These are phyloP conservation scores for Bimuria novae-zelandiae DNA, from an alignment of 2,329 filamentous ascomycete genomes.

Conservation along the genomic window DNA sequence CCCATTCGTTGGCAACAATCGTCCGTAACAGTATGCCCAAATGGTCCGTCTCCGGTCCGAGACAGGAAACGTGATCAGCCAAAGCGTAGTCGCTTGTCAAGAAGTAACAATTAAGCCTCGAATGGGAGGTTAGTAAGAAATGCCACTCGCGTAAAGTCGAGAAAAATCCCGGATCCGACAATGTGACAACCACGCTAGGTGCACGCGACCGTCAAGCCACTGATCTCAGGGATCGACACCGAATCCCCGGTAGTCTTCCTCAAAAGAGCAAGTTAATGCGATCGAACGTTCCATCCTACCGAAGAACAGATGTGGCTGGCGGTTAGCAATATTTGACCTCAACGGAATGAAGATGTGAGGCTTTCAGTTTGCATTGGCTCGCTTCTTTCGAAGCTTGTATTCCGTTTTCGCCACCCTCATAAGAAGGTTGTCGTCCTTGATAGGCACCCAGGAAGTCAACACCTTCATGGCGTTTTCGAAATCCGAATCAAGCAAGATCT, in stretches of 20 bases:
- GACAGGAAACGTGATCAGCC: slow-evolving; percentile 6
- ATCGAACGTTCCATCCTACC: slow-evolving; percentile 22
- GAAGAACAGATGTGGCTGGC: slow-evolving; percentile 19
- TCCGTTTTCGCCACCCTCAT: slow-evolving; percentile 90
- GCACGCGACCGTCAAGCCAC: slow-evolving; percentile 41
- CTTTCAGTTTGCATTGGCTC: slow-evolving; percentile 36
- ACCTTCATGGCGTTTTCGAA: slow-evolving; percentile 99
- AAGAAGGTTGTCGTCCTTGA: slow-evolving; percentile 90
- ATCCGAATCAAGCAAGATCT: slow-evolving; percentile 87
- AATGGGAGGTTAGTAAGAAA: slow-evolving; percentile 14
- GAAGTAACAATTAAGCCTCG: slow-evolving; percentile 14
- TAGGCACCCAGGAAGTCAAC: slow-evolving; percentile 88
- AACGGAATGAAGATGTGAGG: slow-evolving; percentile 11
- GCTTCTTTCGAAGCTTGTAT: slow-evolving; percentile 72
- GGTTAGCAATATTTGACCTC: slow-evolving; percentile 13
- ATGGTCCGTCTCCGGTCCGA: background rate
- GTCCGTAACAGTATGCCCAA: background rate
- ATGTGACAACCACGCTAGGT: slow-evolving; percentile 40
- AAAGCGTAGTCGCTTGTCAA: slow-evolving; percentile 17
- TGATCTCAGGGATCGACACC: slow-evolving; percentile 39
- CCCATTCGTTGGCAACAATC: background rate
- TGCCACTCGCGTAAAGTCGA: slow-evolving; percentile 18
- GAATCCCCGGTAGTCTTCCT: slow-evolving; percentile 27
- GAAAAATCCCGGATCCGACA: slow-evolving; percentile 19
- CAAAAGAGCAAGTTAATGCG: slow-evolving; percentile 30